Percentiles rank a stretch among this genome's conserved stretches.
Conservation (phyloP, 2,329 filamentous ascomycete species). For the Fusarium hostae region DNA sequence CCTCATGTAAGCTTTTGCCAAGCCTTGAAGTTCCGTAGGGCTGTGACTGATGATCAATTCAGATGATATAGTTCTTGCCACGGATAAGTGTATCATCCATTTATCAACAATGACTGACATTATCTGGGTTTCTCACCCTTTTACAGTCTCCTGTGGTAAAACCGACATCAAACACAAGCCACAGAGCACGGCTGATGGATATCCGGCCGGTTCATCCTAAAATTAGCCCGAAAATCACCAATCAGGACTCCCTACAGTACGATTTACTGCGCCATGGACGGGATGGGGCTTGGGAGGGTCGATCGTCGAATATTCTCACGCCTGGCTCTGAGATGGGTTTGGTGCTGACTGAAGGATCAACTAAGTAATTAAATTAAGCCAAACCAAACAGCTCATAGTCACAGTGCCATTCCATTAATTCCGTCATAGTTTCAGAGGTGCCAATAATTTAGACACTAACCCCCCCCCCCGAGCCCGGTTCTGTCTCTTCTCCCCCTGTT, state of each 20-base stretch:
- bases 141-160: not conserved
- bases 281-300: conserved; percentile 6
- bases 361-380: conserved; percentile 18
- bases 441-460: not conserved
- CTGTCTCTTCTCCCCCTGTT: not conserved
- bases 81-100: not conserved
- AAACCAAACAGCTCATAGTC: not conserved
- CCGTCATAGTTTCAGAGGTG: not conserved
- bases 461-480: not conserved
- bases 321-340: conserved; percentile 8
- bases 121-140: not conserved
- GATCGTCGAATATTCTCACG: not conserved
- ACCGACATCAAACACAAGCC: not conserved
- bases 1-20: not conserved
- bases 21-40: not conserved
- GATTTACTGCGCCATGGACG: conserved; percentile 22
- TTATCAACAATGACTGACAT: not conserved
- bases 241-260: not conserved
- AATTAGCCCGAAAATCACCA: conserved; percentile 14
- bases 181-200: not conserved
- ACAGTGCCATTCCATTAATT: not conserved
- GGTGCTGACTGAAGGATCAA: conserved; percentile 27
- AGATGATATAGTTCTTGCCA: not conserved
- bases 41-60: not conserved
- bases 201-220: conserved; percentile 4